Conservation (phyloP, 2,329 filamentous ascomycete species). For the Beauveria bassiana region DNA sequence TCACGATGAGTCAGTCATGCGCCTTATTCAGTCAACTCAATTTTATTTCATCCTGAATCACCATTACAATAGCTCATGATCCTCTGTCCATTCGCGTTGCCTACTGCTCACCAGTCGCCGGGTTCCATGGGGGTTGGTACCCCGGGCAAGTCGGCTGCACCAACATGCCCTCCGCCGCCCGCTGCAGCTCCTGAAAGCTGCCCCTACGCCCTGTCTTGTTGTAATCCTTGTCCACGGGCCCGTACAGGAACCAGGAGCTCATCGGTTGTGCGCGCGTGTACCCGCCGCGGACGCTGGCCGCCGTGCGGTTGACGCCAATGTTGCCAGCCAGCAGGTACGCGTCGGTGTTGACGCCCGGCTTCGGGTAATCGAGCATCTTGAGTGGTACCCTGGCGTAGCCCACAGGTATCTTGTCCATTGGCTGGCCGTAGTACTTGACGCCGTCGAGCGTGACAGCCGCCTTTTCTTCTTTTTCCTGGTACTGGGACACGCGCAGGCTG, state of each 20-base stretch:
- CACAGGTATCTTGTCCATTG: conserved; percentile 25
- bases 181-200: conserved; percentile 16
- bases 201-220: conserved; percentile 16
- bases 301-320: conserved; percentile 25
- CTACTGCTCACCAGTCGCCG: not conserved
- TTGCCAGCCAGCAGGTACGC: conserved; percentile 32
- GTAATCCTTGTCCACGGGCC: conserved; percentile 23
- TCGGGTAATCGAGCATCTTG: conserved; percentile 27
- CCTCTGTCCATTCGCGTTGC: not conserved
- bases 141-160: conserved; percentile 2
- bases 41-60: not conserved
- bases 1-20: not conserved
- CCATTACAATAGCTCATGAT: not conserved
- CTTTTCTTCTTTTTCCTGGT: not conserved
- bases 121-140: not conserved
- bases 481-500: conserved; percentile 12
- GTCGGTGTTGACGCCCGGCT: conserved; percentile 19
- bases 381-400: conserved; percentile 33
- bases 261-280: conserved; percentile 26
- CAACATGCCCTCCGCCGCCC: not conserved
- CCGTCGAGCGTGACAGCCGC: conserved; percentile 20
- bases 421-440: conserved; percentile 21
- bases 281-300: conserved; percentile 12
- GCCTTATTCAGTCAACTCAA: not conserved
- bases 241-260: conserved; percentile 35